Evolutionary conservation across 2,329 filamentous ascomycete genomes (phyloP), one percentile per base, ranked within the genome.

Genomic region (Pseudopithomyces maydicus): DNA sequence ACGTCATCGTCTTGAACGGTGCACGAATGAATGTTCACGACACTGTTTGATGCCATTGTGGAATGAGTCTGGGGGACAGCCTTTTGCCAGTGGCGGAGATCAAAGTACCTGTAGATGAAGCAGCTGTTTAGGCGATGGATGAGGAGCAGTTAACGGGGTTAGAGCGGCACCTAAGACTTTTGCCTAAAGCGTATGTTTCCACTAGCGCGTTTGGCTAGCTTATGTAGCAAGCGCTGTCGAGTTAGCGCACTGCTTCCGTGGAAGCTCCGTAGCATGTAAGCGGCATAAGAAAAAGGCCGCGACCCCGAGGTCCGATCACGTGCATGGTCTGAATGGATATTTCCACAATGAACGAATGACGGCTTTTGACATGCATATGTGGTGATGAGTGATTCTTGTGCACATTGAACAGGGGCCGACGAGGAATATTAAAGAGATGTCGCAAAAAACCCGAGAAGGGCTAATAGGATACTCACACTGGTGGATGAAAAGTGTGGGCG

Each of bases 1-100:
- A 63, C 56, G 48, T 55, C 57, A 58, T 69, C 65, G 29, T 59
- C 41, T 39, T 56, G 49, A 44, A 44, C 41, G 22, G 41, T 44
- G 41, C 41, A 44, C 38, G 48, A 52, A 36, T 52, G 48, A 43
- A 52, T 52, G 48, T 52, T 52, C 38, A 52, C 43, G 48, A 20
- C 48, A 52, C 43, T 52, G 36, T 52, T 52, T 52, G 36, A 52
- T 52, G 38, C 48, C 48, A 52, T 52, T 52, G 38, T 52, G 48
- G 48, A 23, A 52, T 52, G 48, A 52, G 43, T 52, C 48, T 36
- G 38, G 48, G 48, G 48, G 48, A 52, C 48, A 52, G 36, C 48
- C 48, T 36, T 52, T 52, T 43, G 48, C 48, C 38, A 52, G 48
- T 52, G 38, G 48, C 48, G 36, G 48, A 52, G 36, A 52, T 43